These are phyloP conservation scores for Trichophyton simii DNA, from an alignment of 2,329 filamentous ascomycete species.

Conservation along the genomic window DNA sequence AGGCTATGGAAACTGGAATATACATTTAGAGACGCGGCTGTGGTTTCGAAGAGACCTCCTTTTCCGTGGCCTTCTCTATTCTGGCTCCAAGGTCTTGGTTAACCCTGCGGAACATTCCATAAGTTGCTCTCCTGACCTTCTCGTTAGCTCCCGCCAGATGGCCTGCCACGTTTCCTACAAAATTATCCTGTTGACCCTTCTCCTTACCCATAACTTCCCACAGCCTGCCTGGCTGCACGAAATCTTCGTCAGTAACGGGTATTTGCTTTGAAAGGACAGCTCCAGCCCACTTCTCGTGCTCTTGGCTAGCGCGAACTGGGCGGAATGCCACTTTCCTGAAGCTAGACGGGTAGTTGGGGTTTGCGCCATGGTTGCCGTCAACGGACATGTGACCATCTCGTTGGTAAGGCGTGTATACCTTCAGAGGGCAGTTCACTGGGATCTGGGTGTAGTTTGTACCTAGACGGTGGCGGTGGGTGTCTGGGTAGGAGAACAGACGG, in stretches of 20 bases:
- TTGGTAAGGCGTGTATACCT: conserved; percentile 52
- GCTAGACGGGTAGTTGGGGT: conserved; percentile 42
- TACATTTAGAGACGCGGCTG: conserved; percentile 5
- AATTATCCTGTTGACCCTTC: conserved; percentile 49
- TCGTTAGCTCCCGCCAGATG: conserved; percentile 44
- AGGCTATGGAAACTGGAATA: not conserved
- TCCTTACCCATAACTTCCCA: conserved; percentile 34
- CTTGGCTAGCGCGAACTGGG: conserved; percentile 30
- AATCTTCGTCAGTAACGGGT: conserved; percentile 35
- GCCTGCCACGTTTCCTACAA: conserved; percentile 46
- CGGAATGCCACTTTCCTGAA: conserved; percentile 28
- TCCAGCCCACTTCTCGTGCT: conserved; percentile 35
- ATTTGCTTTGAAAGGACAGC: conserved; percentile 28
- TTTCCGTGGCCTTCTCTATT: conserved; percentile 44
- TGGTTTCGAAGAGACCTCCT: conserved; percentile 6
- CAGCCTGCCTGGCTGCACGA: conserved; percentile 32
- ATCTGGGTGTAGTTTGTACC: conserved; percentile 54
- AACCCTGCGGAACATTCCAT: conserved; percentile 50
- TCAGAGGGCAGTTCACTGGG: conserved; percentile 46
- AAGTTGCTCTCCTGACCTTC: conserved; percentile 46
- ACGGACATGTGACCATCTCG: conserved; percentile 60
- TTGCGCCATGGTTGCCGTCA: conserved; percentile 50
- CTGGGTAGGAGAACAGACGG: conserved; percentile 58
- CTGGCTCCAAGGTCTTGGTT: conserved; percentile 41
- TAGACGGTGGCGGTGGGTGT: conserved; percentile 53